phyloP scores from a whole-genome alignment of 2,329 filamentous ascomycete genomes.

The Cercospora sp. region DNA sequence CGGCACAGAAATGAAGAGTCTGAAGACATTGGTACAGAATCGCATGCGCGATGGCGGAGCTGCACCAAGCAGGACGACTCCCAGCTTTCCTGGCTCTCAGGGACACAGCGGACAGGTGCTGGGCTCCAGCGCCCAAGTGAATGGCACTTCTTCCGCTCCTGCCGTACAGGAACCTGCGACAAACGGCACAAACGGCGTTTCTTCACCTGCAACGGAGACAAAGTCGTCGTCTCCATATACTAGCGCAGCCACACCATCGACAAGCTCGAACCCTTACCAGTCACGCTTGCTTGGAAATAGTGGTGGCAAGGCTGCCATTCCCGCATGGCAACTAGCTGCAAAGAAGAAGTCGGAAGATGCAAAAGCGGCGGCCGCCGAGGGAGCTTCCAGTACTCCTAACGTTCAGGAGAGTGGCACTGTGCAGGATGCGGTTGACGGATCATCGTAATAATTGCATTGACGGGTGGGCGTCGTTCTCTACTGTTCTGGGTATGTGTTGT shows the following conservation, averaged over 20 bases:
- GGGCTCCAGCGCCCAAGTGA: constrained; percentile 16
- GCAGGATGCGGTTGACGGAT: constrained; percentile 21
- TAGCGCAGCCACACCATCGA: constrained; percentile 20
- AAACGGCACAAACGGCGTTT: constrained; percentile 17
- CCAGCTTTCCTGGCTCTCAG: constrained; percentile 27
- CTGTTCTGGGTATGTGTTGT: constrained; percentile 9
- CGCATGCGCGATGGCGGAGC: constrained; percentile 47
- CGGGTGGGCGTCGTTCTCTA: background rate
- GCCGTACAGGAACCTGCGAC: constrained; percentile 27
- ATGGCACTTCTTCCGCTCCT: constrained; percentile 14
- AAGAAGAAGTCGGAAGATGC: constrained; percentile 50
- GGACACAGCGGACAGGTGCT: constrained; percentile 29
- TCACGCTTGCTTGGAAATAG: constrained; percentile 30
- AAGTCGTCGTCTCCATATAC: constrained; percentile 25
- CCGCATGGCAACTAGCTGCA: constrained; percentile 56
- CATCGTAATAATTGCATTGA: background rate
- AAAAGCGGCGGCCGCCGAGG: constrained; percentile 42
- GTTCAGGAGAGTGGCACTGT: constrained; percentile 31
- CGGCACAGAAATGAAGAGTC: constrained; percentile 80
- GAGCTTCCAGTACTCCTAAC: constrained; percentile 19
- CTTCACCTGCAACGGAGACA: constrained; percentile 18
- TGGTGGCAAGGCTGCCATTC: constrained; percentile 48
- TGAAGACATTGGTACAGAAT: constrained; percentile 81
- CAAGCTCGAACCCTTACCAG: constrained; percentile 28
- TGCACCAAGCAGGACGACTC: constrained; percentile 21